Evolutionary conservation across 2,329 filamentous ascomycete genomes (phyloP).

Genomic region (Trichocomaceae sp.): DNA sequence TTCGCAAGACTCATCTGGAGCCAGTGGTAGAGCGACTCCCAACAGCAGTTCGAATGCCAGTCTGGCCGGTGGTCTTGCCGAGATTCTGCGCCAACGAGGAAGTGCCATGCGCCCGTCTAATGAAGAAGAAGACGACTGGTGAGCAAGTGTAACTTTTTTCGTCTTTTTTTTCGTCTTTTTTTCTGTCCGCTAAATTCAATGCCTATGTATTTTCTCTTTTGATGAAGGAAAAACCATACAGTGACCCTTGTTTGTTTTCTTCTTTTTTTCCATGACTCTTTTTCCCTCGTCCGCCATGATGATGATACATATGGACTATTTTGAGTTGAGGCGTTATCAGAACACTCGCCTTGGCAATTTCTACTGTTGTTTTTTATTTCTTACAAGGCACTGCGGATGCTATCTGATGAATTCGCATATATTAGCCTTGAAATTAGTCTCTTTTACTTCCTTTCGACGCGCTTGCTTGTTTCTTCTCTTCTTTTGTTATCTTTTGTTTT

Average conservation of each 20-base stretch:
- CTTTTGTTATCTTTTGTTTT: background rate
- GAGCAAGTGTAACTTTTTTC: slow-evolving; percentile 14
- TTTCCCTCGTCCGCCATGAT: background rate
- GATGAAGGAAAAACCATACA: background rate
- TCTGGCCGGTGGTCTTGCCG: slow-evolving; percentile 66
- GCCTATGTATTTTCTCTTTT: background rate
- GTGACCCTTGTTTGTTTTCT: background rate
- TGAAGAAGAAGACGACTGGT: slow-evolving; percentile 66
- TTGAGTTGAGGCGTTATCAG: background rate
- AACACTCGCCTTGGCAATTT: background rate
- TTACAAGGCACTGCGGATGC: background rate
- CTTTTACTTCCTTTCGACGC: background rate
- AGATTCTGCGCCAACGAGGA: slow-evolving; percentile 70
- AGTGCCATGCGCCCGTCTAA: slow-evolving; percentile 63
- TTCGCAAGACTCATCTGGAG: slow-evolving; percentile 48
- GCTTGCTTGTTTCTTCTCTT: background rate
- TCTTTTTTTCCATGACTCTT: background rate
- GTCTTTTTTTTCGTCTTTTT: slow-evolving; percentile 4
- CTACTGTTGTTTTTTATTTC: background rate
- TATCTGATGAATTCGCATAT: background rate
- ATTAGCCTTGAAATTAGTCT: background rate
- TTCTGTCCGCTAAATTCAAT: background rate
- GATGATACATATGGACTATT: background rate
- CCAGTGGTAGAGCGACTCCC: slow-evolving; percentile 64
- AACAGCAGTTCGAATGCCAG: slow-evolving; percentile 53